Evolutionary conservation across 1,284 basidiomycete species (phyloP).

Genomic region (Cerioporus squamosus): DNA sequence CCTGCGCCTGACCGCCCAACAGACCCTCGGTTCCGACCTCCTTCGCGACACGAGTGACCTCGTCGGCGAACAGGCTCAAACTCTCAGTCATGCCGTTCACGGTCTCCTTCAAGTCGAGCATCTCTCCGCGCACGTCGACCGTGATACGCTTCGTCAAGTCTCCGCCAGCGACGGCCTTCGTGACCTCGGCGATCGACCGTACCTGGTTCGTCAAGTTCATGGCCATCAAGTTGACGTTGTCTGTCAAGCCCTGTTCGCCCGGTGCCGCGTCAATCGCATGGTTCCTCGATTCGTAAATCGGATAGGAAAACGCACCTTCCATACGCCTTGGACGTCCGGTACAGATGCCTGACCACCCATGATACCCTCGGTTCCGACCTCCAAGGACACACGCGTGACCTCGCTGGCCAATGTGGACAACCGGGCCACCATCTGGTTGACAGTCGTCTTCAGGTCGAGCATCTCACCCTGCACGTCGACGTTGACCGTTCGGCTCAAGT

Average conservation of each 20-base stretch:
- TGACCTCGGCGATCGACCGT: conserved; percentile 84
- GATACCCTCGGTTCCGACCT: conserved; percentile 95
- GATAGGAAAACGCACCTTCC: conserved; percentile 64
- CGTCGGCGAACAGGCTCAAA: conserved; percentile 86
- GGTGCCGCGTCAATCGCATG: background rate
- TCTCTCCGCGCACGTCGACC: conserved; percentile 90
- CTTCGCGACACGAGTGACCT: conserved; percentile 85
- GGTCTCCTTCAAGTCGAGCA: conserved; percentile 84
- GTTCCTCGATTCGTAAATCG: background rate
- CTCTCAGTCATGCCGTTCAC: conserved; percentile 93
- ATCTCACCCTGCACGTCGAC: conserved; percentile 98
- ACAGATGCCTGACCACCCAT: conserved; percentile 94
- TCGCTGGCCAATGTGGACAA: conserved; percentile 85
- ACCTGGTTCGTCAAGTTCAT: conserved; percentile 94
- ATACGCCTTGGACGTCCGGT: conserved; percentile 88
- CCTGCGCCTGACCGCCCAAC: conserved; percentile 86
- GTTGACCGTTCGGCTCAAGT: conserved; percentile 87
- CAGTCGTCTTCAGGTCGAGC: conserved; percentile 90
- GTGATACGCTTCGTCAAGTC: conserved; percentile 91
- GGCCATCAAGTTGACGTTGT: conserved; percentile 89
- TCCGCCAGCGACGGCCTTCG: conserved; percentile 89
- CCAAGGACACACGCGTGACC: conserved; percentile 86
- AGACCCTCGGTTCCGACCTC: conserved; percentile 94
- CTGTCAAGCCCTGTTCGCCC: conserved; percentile 59
- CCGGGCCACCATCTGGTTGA: conserved; percentile 91